phyloP scores from a whole-genome alignment of 352 stramenopile species.

The Phytophthora cryptogea region DNA sequence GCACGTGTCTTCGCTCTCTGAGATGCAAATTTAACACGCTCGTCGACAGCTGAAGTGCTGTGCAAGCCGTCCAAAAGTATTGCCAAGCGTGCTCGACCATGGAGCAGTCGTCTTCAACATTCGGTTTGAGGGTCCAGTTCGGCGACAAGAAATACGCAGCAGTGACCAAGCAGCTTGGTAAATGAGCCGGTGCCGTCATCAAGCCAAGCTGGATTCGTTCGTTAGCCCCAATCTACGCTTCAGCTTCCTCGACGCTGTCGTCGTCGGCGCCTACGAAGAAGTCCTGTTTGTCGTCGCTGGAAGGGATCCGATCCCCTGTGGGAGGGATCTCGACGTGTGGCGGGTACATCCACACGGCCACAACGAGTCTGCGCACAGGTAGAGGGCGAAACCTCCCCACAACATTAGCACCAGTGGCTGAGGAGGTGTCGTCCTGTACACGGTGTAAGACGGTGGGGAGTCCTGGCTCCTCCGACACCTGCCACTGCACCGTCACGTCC shows the following conservation, averaged over 20 bases:
- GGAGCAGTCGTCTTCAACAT: constrained; percentile 4
- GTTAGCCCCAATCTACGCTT: constrained; percentile 8
- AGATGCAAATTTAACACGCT: constrained; percentile 11
- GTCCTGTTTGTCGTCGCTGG: constrained; percentile 41
- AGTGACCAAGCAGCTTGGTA: not conserved
- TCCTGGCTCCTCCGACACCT: constrained; percentile 52
- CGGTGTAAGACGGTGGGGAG: constrained; percentile 58
- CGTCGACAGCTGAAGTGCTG: not conserved
- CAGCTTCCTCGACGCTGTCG: constrained; percentile 12
- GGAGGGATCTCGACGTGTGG: constrained; percentile 62
- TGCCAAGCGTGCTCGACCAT: not conserved
- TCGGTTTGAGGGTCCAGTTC: constrained; percentile 12
- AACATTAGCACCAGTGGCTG: constrained; percentile 7
- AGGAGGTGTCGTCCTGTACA: constrained; percentile 5
- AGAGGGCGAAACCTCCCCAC: constrained; percentile 50
- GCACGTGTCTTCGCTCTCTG: not conserved
- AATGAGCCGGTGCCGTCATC: constrained; percentile 12
- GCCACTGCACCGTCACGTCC: constrained; percentile 64
- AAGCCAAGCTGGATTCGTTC: not conserved
- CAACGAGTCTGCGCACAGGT: constrained; percentile 54
- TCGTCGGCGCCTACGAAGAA: constrained; percentile 48
- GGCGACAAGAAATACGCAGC: constrained; percentile 14
- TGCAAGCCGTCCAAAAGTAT: constrained; percentile 9
- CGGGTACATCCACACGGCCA: constrained; percentile 79
- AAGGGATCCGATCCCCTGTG: constrained; percentile 59